Percentiles rank a stretch among this genome's conserved stretches.
Conservation (phyloP, 305 asterid species). For the Fraxinus baroniana region DNA sequence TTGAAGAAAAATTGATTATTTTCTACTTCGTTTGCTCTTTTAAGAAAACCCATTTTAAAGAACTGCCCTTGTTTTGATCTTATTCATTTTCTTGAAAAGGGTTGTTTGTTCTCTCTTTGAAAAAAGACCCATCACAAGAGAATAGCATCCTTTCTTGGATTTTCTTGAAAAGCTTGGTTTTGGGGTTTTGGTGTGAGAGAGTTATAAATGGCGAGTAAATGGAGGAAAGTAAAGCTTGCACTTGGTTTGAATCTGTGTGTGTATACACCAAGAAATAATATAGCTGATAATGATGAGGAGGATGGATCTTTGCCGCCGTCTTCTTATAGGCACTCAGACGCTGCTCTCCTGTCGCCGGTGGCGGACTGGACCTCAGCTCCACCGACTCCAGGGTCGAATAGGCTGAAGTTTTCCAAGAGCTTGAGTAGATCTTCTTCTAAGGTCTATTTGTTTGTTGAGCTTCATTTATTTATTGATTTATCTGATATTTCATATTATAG, state of each 20-base stretch:
- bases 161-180: slow-evolving; percentile 25
- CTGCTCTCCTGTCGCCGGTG: slow-evolving; percentile 63
- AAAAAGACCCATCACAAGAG: not conserved
- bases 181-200: slow-evolving; percentile 10
- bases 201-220: slow-evolving; percentile 65
- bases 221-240: slow-evolving; percentile 77
- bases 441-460: slow-evolving; percentile 42
- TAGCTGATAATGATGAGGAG: slow-evolving; percentile 43
- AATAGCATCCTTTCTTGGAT: not conserved
- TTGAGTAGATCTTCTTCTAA: slow-evolving; percentile 88
- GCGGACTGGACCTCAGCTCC: slow-evolving; percentile 62
- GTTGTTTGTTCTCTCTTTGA: not conserved
- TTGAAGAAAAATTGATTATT: slow-evolving; percentile 1
- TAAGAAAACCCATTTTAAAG: slow-evolving; percentile 25
- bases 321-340: slow-evolving; percentile 56
- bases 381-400: slow-evolving; percentile 53
- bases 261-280: slow-evolving; percentile 47
- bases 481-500: not conserved
- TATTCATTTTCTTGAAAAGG: slow-evolving; percentile 5
- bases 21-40: slow-evolving; percentile 13
- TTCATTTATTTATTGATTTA: not conserved
- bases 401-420: slow-evolving; percentile 68
- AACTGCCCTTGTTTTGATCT: slow-evolving; percentile 6
- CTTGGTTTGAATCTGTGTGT: slow-evolving; percentile 70
- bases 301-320: slow-evolving; percentile 43